Conservation (phyloP, 805 yeast species). For the Starmerella etchellsii region DNA sequence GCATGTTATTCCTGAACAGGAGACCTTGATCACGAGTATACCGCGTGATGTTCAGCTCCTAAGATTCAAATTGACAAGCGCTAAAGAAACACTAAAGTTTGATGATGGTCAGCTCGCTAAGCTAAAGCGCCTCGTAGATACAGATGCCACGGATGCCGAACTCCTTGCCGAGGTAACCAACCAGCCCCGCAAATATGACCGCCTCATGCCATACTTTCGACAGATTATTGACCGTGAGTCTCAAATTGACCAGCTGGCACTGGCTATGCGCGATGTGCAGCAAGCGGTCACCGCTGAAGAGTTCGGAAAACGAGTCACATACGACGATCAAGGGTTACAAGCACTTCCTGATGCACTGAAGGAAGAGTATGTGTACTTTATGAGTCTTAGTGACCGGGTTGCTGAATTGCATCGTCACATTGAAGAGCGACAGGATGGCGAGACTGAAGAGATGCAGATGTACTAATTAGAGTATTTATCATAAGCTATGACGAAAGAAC, state of each 20-base stretch:
- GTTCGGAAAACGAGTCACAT: conserved; percentile 16
- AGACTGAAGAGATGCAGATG: conserved; percentile 9
- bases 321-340: conserved; percentile 15
- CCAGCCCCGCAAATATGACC: conserved; percentile 25
- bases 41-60: conserved; percentile 45
- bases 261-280: conserved; percentile 26
- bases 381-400: conserved; percentile 58
- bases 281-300: conserved; percentile 26
- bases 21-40: conserved; percentile 33
- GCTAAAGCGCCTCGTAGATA: conserved; percentile 25
- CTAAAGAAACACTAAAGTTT: conserved; percentile 40
- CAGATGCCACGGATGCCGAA: conserved; percentile 24
- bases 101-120: conserved; percentile 30
- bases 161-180: conserved; percentile 18
- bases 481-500: conserved; percentile 40
- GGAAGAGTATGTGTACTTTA: conserved; percentile 53
- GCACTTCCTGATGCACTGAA: conserved; percentile 26
- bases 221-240: conserved; percentile 25
- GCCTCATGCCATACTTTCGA: conserved; percentile 26
- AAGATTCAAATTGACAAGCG: conserved; percentile 36
- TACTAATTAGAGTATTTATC: conserved; percentile 4
- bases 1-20: conserved; percentile 33
- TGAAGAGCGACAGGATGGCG: conserved; percentile 14
- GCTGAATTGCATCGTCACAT: conserved; percentile 53
- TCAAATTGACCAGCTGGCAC: conserved; percentile 23